phyloP scores from a whole-genome alignment of 2,329 filamentous ascomycete genomes.

The Pseudogymnoascus sp. region DNA sequence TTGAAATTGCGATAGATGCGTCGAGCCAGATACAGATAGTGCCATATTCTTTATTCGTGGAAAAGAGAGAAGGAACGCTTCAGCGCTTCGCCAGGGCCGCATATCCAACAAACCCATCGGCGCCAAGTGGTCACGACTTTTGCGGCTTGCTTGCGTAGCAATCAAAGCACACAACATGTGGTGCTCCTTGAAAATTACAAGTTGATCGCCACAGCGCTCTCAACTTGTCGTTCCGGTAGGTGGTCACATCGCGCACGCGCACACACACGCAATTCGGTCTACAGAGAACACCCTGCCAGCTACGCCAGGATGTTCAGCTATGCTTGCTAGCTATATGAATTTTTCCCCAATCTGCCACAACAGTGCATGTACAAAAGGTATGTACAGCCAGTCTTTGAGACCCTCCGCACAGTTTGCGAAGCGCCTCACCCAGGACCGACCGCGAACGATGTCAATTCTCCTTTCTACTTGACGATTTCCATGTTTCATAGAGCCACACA shows the following conservation, averaged over 20 bases:
- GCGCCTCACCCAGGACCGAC: conserved; percentile 28
- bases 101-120: neutral
- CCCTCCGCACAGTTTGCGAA: conserved; percentile 21
- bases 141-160: neutral
- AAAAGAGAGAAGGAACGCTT: neutral
- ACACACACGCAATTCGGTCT: neutral
- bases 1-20: conserved; percentile 6
- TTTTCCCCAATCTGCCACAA: neutral
- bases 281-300: neutral
- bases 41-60: neutral
- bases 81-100: neutral
- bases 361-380: conserved; percentile 19
- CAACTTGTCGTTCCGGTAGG: neutral
- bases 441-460: conserved; percentile 20
- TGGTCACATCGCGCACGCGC: neutral
- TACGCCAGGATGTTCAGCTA: neutral
- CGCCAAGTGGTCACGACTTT: neutral
- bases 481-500: conserved; percentile 28
- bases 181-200: neutral
- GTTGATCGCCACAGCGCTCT: neutral
- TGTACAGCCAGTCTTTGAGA: conserved; percentile 29
- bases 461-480: conserved; percentile 27
- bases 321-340: neutral
- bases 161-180: neutral
- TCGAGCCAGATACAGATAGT: neutral